Percentiles rank a stretch among this genome's conserved stretches.
Conservation (phyloP, 768 basidiomycete genomes). For the Pulveroboletus sp. region DNA sequence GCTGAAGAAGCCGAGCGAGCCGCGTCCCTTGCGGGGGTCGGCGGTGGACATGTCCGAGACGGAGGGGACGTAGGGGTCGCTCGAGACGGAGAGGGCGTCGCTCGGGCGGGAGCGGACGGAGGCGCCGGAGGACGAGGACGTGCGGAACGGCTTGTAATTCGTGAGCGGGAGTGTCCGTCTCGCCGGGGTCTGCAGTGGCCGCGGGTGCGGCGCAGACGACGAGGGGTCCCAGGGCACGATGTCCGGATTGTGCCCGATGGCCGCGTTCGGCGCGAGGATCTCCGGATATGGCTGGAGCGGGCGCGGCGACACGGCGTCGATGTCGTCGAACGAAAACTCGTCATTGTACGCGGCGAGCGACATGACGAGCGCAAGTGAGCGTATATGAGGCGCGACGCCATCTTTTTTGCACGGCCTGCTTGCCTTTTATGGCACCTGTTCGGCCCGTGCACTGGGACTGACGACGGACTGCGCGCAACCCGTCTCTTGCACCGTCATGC, state of each 20-base stretch:
- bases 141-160: slow-evolving; percentile 30
- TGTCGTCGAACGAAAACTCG: slow-evolving; percentile 16
- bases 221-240: slow-evolving; percentile 18
- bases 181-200: too few species aligned
- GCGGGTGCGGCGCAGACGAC: neutral
- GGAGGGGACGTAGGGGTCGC: slow-evolving; percentile 28
- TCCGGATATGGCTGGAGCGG: slow-evolving; percentile 15
- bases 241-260: slow-evolving; percentile 4
- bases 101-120: slow-evolving; percentile 27
- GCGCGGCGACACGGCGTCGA: neutral
- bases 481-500: neutral
- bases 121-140: slow-evolving; percentile 27
- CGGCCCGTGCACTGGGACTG: too few species aligned
- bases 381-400: neutral
- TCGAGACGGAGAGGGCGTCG: slow-evolving; percentile 27
- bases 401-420: neutral
- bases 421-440: slow-evolving; percentile 7
- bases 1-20: slow-evolving; percentile 40
- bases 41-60: slow-evolving; percentile 35
- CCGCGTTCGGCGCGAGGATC: neutral
- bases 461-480: slow-evolving; percentile 10
- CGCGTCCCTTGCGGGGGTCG: slow-evolving; percentile 46
- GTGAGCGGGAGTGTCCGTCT: slow-evolving; percentile 21
- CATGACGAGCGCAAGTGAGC: too few species aligned
- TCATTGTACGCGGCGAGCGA: slow-evolving; percentile 14